Evolutionary conservation across 148 eudicot genomes (phyloP), one percentile per base, ranked within the genome.

Genomic region (Nyssa sinensis): DNA sequence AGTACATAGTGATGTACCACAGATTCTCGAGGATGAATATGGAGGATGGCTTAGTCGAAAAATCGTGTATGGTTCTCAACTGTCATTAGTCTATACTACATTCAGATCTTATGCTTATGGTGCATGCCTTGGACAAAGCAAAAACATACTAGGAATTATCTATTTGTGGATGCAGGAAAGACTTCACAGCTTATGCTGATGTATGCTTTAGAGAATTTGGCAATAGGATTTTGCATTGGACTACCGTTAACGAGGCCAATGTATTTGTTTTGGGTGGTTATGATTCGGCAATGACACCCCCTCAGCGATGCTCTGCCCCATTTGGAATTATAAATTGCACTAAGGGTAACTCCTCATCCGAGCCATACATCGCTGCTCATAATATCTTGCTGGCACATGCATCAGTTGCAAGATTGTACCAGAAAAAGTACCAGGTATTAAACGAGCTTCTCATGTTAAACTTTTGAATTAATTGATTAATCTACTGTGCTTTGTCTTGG

Each of bases 171-270:
- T 78, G 58, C 84, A 92, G 95, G 78, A 79, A 83, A 66, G 94
- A 92, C 80, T 90, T 86, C 62, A 69, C 64, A 37, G 76, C 84
- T 31, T 92, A 77, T 71, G 93, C 88, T 27, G 81, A 90, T 61
- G 85, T 90, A 66, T 92, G 95, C 86, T 91, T 91, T 44, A 82
- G 74, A 81, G 85, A 87, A 76, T 91, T 91, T 35, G 93, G 91
- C 0, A 87, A 89, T 34, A 79, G 89, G 74, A 86, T 88, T 30
- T 39, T 13, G 72, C 74, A 87, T 31, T 89, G 97, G 93, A 84
- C 83, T 21, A 89, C 89, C 1, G 34, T 88, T 7, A 88, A 92
- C 33, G 91, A 92, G 73, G 81, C 63, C 23, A 90, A 90, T 64
- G 55, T 86, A 37, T 77, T 77, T 60, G 65, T 76, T 4, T 2